These are phyloP conservation scores for Skeletonema marinoi DNA, from an alignment of 108 stramenopile species.

Conservation along the genomic window DNA sequence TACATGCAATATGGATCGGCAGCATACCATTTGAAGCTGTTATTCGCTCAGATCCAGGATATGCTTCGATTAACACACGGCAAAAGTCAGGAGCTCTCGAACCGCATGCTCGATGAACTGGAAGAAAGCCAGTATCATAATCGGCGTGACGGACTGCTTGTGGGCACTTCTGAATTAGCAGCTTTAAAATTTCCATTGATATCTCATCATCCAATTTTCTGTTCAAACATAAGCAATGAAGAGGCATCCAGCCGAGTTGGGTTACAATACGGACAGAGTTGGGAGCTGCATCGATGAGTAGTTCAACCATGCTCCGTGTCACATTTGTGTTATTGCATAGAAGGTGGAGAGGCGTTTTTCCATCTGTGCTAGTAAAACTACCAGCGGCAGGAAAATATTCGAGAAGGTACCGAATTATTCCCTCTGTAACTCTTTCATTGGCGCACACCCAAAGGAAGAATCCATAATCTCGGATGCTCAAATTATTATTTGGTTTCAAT, in stretches of 20 bases:
- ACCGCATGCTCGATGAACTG: not conserved
- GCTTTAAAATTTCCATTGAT: not conserved
- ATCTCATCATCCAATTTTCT: not conserved
- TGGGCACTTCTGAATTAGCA: not conserved
- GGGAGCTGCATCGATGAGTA: slow-evolving; percentile 4
- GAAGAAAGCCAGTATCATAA: not conserved
- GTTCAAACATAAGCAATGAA: not conserved
- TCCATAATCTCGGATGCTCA: not conserved
- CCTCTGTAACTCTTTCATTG: not conserved
- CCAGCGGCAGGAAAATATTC: too few relatives aligned
- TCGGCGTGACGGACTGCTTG: not conserved
- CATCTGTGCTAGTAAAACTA: too few relatives aligned
- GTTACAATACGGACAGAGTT: not conserved
- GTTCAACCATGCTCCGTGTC: not conserved
- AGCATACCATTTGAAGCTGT: too few relatives aligned
- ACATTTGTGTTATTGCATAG: not conserved
- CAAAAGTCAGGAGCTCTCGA: not conserved
- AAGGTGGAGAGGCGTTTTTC: too few relatives aligned
- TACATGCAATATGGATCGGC: too few relatives aligned
- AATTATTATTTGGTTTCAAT: not conserved
- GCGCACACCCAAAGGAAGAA: not conserved
- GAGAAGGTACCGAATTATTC: not conserved
- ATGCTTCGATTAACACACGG: not conserved
- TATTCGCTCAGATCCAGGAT: slow-evolving; percentile 10
- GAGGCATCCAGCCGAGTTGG: not conserved